Evolutionary conservation across 176 grass and related monocot genomes (phyloP), one percentile per base, ranked within the genome.

Genomic region (Eremochloa ophiuroides): DNA sequence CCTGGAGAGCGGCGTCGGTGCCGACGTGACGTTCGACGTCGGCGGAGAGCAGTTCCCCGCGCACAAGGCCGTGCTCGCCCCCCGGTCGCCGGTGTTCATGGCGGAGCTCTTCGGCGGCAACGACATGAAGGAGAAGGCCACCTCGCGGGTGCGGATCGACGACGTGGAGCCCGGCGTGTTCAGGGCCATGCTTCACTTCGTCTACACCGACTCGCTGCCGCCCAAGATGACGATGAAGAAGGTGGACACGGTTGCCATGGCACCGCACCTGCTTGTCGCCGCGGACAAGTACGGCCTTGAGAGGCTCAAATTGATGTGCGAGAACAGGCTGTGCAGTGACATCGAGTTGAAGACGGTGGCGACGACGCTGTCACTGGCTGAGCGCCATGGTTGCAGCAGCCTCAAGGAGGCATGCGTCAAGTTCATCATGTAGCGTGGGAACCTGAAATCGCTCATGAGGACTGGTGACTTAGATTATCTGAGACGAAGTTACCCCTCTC

Each of bases 71-170:
- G 69, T 89, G 29, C 61, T 89, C 33, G 81, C 86, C 10, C 44
- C 81, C 5, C 62, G 87, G 37, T 88, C 81, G 8, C 75, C 87
- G 0, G 81, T 89, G 12, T 89, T 84, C 41, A 83, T 40, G 80
- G 80, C 73, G 1, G 33, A 79, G 50, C 58, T 88, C 34, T 64
- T 66, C 14, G 69, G 87, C 38, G 38, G 38, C 38, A n/a, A n/a
- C n/a, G 35, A 69, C 26, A 89, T 48, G 26, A 72, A 11, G 25
- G 7, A 72, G 28, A 70, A 50, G 51, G 58, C 47, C n/a, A 18
- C 18, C 1, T 66, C 71, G 5, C 5, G 1, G n/a, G 82, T 89
- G 18, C 27, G 23, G 20, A 38, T 89, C 4, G 40, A 76, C n/a
- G 87, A 85, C 47, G 81, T 89, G 60, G 44, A 79, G 3, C 22